Conservation (phyloP, 2,329 filamentous ascomycete species). For the Trichoderma sp. region DNA sequence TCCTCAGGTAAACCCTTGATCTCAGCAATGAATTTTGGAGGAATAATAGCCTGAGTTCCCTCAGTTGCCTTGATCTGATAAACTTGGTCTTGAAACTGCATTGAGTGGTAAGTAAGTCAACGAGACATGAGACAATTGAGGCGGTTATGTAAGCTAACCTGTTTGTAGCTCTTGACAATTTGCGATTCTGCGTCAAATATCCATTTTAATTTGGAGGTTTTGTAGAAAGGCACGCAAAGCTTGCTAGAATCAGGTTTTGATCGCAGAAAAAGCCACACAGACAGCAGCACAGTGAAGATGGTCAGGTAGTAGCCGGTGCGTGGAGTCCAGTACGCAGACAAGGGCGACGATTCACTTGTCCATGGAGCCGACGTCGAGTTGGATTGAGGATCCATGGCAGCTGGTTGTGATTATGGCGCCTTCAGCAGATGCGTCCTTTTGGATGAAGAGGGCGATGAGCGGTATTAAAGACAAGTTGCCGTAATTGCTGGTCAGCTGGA, state of each 20-base stretch:
- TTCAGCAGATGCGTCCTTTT: too few species aligned
- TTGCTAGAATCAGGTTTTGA: conserved; percentile 28
- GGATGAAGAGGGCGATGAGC: neutral
- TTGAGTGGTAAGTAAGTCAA: conserved; percentile 33
- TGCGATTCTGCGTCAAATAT: conserved; percentile 54
- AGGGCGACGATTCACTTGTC: neutral
- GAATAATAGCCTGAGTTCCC: conserved; percentile 53
- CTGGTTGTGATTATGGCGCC: neutral
- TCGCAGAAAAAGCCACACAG: conserved; percentile 10
- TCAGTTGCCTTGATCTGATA: conserved; percentile 58
- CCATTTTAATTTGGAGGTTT: conserved; percentile 54
- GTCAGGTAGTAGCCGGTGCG: conserved; percentile 8
- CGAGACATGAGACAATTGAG: neutral
- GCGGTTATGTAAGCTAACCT: conserved; percentile 41
- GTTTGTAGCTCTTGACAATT: conserved; percentile 54
- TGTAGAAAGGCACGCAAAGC: conserved; percentile 51
- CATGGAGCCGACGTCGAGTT: neutral
- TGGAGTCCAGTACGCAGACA: conserved; percentile 8
- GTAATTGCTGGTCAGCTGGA: neutral
- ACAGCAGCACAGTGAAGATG: neutral
- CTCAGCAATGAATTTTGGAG: conserved; percentile 50
- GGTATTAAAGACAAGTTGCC: neutral
- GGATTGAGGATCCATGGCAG: conserved; percentile 17
- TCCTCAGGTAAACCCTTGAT: conserved; percentile 55
- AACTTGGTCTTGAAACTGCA: conserved; percentile 52